Evolutionary conservation across 345 rosid genomes (phyloP), one percentile per base, ranked within the genome.

Genomic region (Populus nigra): DNA sequence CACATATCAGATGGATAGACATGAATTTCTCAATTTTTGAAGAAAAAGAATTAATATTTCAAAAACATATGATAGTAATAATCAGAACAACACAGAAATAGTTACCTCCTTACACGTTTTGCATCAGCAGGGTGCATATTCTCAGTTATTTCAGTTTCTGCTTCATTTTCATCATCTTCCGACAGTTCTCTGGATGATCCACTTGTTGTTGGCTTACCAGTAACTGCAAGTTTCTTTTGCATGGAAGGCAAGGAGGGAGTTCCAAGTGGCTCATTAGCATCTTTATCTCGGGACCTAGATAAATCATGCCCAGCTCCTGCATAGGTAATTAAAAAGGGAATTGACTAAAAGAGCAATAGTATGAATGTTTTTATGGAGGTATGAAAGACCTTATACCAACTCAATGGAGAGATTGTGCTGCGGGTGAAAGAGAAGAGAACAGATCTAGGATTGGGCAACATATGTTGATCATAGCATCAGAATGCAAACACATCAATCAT

Each of bases 241-340:
- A 71, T 59, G 61, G 84, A 76, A 74, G 87, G 70, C 70, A 79
- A 29, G 50, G 72, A 81, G 80, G 85, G 73, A 74, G 81, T 80
- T 69, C 76, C 88, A 73, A 70, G 50, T 27, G 65, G 47, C 76
- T 71, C 77, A 70, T 76, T 71, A 63, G 61, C 83, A 83, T 87
- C 88, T 81, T 83, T 85, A 66, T 83, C 85, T 73, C 68, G 80
- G n/a, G 83, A 76, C 71, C 72, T 73, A 27, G 82, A 73, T 43
- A 80, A 71, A 75, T 84, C 84, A 76, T 69, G 13, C 55, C 74
- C 82, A 35, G 73, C 76, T 70, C 84, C 90, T 87, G 73, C 50
- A 76, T 68, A 57, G 61, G 68, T 74, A 63, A 67, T 41, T 47
- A 75, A 41, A 78, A 53, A 79, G 38, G 67, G 31, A 49, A 29